Base-by-base conservation (phyloP, 257 asterid genomes). In the Solanum ossicruentum region DNA sequence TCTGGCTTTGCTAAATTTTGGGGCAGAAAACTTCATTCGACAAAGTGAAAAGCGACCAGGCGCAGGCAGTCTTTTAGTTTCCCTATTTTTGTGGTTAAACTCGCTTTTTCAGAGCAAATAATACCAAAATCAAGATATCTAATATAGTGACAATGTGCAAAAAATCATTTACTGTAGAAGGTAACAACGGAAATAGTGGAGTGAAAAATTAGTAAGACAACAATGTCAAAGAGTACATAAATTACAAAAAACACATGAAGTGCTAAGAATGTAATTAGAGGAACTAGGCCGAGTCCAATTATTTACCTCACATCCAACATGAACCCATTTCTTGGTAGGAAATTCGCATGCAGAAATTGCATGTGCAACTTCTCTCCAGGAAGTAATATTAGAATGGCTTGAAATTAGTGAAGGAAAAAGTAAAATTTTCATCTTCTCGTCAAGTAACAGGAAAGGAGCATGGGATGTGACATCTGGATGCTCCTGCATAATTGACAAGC, bases 221-320 rank as follows among this genome's bases (percentile, higher is more conserved):
- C 82, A 54, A 16, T 12, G 47, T 1, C 10, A 41, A 41, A 26
- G 45, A 77, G 66, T 52, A 28, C 3, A 78, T 28, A 52, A 78
- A 78, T 28, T 28, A 65, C 17, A 78, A 78, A 78, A 26, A 26
- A 52, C n/a, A 41, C 66, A 78, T 78, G 65, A 78, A 78, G 28
- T 51, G 66, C 66, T 26, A 78, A 2, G 66, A 52, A 52, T 78
- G 26, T 49, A 23, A 75, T 15, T 23, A 56, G 23, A 75, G 45
- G 61, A 75, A 75, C 21, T 23, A 75, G 23, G 45, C 12, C 2
- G 8, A 28, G 65, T 78, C 32, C 49, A 71, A 61, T 21, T 21
- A 12, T 79, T 85, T 91, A 95, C 99, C 98, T 93, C 95, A 73
- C 97, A 95, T 89, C 97, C 97, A 84, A 95, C 90, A 89, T 95